Evolutionary conservation across 2,329 filamentous ascomycete species (phyloP).

Genomic region (Talaromyces sp.): DNA sequence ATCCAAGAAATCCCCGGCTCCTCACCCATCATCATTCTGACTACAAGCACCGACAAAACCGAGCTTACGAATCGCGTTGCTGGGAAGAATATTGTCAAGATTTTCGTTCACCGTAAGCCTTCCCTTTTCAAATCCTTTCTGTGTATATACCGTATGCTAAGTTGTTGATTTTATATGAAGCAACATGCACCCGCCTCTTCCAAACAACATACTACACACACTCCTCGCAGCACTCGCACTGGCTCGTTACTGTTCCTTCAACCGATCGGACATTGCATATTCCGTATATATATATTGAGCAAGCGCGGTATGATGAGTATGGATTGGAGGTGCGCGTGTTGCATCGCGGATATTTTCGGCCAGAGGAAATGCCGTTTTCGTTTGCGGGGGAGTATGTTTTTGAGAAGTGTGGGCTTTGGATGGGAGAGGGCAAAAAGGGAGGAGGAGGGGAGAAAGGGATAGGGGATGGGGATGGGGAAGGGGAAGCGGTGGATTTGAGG

Average conservation of each 20-base stretch:
- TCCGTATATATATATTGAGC: background rate
- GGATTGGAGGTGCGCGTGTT: background rate
- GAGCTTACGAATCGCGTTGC: background rate
- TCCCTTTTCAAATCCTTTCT: background rate
- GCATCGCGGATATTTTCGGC: background rate
- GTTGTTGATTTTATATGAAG: too few relatives aligned
- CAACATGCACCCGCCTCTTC: background rate
- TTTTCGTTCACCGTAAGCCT: background rate
- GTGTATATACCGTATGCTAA: background rate
- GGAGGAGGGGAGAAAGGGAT: too few relatives aligned
- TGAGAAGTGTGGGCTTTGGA: background rate
- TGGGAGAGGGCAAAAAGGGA: too few relatives aligned
- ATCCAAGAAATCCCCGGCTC: background rate
- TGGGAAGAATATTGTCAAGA: background rate
- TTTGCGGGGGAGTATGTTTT: background rate
- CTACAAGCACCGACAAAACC: background rate
- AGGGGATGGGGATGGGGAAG: too few relatives aligned
- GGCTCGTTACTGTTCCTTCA: background rate
- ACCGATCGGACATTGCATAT: background rate
- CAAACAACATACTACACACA: background rate
- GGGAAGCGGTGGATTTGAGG: too few relatives aligned
- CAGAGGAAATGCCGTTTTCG: background rate
- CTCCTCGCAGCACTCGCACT: background rate
- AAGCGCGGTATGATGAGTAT: background rate
- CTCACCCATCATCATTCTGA: background rate